These are phyloP conservation scores for Aspergillus amoenus DNA, from an alignment of 2,329 filamentous ascomycete species.

Conservation along the genomic window DNA sequence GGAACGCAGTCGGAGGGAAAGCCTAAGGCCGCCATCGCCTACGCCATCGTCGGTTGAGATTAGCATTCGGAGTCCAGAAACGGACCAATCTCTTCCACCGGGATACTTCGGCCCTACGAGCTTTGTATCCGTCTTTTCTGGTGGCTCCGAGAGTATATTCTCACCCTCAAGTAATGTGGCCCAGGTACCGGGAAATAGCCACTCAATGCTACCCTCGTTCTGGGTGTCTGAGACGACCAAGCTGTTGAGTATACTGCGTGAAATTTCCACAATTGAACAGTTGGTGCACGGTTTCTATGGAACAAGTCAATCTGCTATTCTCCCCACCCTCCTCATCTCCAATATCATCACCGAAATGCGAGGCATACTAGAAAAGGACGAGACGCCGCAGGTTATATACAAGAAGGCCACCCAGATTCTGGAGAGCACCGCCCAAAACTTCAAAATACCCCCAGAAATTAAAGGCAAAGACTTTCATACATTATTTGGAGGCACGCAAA, in stretches of 20 bases:
- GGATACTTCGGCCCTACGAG: conserved; percentile 38
- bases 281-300: conserved; percentile 15
- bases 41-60: conserved; percentile 7
- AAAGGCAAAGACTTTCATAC: conserved; percentile 37
- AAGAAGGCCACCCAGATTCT: conserved; percentile 19
- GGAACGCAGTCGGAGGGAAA: background rate
- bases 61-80: conserved; percentile 1
- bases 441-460: conserved; percentile 22
- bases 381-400: background rate
- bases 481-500: conserved; percentile 36
- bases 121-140: conserved; percentile 29
- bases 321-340: conserved; percentile 36
- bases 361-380: conserved; percentile 11
- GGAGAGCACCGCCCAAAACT: conserved; percentile 26
- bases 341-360: conserved; percentile 29
- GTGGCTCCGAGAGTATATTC: conserved; percentile 20
- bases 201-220: conserved; percentile 17
- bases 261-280: conserved; percentile 18
- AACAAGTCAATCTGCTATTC: background rate
- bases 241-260: conserved; percentile 16
- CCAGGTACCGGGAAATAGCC: background rate
- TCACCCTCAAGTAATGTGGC: background rate
- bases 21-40: background rate
- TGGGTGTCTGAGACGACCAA: conserved; percentile 23
- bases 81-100: conserved; percentile 19